These are phyloP conservation scores for Gnomoniopsis smithogilvyi DNA, from an alignment of 2,329 filamentous ascomycete genomes.

Conservation along the genomic window DNA sequence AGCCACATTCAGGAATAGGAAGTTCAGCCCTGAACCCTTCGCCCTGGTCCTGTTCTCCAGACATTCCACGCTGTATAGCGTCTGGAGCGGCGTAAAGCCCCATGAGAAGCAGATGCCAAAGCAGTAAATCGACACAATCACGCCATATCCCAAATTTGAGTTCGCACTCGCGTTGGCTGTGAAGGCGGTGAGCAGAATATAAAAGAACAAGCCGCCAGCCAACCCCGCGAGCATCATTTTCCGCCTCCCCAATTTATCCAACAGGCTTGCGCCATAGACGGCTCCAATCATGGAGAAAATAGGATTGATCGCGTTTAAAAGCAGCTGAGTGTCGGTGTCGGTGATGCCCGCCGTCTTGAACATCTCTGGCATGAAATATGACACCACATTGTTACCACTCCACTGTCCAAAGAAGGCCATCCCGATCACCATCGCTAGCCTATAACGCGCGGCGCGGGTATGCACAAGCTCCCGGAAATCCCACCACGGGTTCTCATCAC, in stretches of 20 bases:
- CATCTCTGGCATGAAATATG: slow-evolving; percentile 48
- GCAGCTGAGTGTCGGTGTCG: slow-evolving; percentile 36
- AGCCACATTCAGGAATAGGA: slow-evolving; percentile 37
- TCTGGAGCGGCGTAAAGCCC: slow-evolving; percentile 45
- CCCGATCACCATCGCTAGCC: slow-evolving; percentile 37
- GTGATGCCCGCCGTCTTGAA: slow-evolving; percentile 48
- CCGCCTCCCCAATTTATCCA: slow-evolving; percentile 49
- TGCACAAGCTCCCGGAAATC: slow-evolving; percentile 42
- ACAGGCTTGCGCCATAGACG: slow-evolving; percentile 44
- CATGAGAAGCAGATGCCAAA: slow-evolving; percentile 51
- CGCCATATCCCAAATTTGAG: slow-evolving; percentile 21
- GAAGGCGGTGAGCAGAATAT: slow-evolving; percentile 44
- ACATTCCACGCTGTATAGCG: slow-evolving; percentile 41
- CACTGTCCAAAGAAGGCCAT: slow-evolving; percentile 43
- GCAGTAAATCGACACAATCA: slow-evolving; percentile 31
- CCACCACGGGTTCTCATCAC: slow-evolving; percentile 42
- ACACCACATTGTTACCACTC: slow-evolving; percentile 36
- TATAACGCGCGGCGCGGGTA: slow-evolving; percentile 34
- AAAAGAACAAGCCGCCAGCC: slow-evolving; percentile 11
- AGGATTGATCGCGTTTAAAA: slow-evolving; percentile 50
- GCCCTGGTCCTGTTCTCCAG: slow-evolving; percentile 35
- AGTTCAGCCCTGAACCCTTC: slow-evolving; percentile 42
- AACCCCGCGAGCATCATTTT: slow-evolving; percentile 31
- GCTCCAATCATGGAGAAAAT: slow-evolving; percentile 48
- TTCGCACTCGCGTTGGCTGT: slow-evolving; percentile 31